A percentile compares a stretch with the other conserved stretches of the same genome.
These are phyloP conservation scores for Cicer yamashitae DNA, from an alignment of 306 rosid genomes.

Conservation along the genomic window DNA sequence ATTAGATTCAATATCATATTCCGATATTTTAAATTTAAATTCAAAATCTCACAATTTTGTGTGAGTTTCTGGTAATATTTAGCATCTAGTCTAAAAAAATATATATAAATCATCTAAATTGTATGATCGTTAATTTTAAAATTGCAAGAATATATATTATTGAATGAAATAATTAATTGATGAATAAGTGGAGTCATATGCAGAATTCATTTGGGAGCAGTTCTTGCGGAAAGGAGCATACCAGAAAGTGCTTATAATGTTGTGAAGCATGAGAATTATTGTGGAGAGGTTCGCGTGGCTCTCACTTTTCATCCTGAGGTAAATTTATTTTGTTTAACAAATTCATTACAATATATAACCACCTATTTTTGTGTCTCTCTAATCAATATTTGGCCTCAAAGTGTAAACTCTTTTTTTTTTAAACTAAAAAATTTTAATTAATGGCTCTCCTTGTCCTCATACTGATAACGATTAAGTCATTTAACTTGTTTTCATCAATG, in stretches of 20 bases:
- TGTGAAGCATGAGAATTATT: constrained; percentile 46
- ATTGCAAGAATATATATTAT: background rate
- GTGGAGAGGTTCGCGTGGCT: constrained; percentile 50
- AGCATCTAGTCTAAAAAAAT: no score
- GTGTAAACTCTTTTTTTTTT: no score
- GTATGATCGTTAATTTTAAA: background rate
- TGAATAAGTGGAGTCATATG: background rate
- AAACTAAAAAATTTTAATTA: no score
- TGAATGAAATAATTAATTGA: background rate
- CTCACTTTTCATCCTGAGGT: constrained; percentile 52
- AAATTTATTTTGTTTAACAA: background rate
- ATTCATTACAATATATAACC: background rate
- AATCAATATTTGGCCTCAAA: background rate
- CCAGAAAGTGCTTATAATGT: constrained; percentile 46
- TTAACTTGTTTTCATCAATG: no score
- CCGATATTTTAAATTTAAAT: no score
- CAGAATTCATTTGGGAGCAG: constrained; percentile 49
- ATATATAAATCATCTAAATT: no score
- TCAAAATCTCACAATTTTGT: no score
- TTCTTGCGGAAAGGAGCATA: constrained; percentile 42
- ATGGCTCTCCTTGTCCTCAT: no score
- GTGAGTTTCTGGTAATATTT: no score
- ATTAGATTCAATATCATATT: no score
- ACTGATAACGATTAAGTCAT: no score
- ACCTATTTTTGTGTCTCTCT: background rate